phyloP scores from a whole-genome alignment of 2,329 filamentous ascomycete genomes.

The Ophiostoma himal-ulmi region DNA sequence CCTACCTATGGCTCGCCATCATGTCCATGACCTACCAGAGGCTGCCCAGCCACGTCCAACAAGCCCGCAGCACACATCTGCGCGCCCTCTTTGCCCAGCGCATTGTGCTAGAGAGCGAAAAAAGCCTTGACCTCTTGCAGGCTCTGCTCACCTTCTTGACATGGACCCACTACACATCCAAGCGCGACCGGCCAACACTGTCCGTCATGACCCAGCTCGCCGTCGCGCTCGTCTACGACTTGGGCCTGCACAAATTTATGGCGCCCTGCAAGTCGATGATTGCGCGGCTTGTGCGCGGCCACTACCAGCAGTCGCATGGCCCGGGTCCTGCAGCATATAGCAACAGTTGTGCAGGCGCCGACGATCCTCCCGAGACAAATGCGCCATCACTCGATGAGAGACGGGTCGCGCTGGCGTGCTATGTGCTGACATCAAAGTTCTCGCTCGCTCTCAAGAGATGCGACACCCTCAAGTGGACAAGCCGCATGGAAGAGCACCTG shows the following conservation, averaged over 20 bases:
- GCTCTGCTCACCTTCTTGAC: conserved; percentile 38
- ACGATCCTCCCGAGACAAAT: conserved; percentile 12
- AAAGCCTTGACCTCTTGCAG: conserved; percentile 46
- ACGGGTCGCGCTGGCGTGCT: conserved; percentile 44
- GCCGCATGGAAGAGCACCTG: conserved; percentile 54
- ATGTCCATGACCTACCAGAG: conserved; percentile 42
- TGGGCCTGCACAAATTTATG: conserved; percentile 38
- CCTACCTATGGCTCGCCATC: conserved; percentile 48
- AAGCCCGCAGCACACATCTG: conserved; percentile 37
- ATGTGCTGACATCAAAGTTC: conserved; percentile 35
- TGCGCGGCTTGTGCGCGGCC: conserved; percentile 21
- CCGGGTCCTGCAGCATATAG: background rate
- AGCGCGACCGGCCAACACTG: conserved; percentile 39
- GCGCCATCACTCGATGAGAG: conserved; percentile 39
- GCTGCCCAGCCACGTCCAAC: conserved; percentile 37
- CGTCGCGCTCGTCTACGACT: conserved; percentile 40
- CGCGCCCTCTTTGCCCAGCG: conserved; percentile 41
- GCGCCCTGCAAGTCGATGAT: conserved; percentile 19
- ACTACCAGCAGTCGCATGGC: conserved; percentile 11
- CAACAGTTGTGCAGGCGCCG: conserved; percentile 21
- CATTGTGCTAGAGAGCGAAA: conserved; percentile 44
- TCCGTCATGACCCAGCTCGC: conserved; percentile 40
- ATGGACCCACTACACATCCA: conserved; percentile 25
- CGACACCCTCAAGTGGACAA: conserved; percentile 51
- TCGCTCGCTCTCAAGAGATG: conserved; percentile 38